Conservation (phyloP, 2,329 filamentous ascomycete species). For the Onygenales sp. region DNA sequence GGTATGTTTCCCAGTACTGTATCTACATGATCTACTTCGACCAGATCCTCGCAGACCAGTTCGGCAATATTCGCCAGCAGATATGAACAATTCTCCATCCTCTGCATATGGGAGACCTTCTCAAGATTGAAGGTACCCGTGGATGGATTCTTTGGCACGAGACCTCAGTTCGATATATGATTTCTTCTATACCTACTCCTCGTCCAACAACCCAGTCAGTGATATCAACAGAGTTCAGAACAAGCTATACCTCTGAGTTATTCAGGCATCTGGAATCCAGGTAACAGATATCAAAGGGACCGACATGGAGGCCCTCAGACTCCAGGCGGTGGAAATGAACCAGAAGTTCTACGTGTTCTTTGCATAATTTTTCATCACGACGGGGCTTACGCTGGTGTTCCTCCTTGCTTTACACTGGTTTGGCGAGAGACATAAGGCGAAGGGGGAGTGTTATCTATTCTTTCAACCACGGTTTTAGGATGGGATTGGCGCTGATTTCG, state of each 20-base stretch:
- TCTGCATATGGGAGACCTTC: conserved; percentile 53
- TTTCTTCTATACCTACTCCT: neutral
- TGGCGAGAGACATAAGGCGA: conserved; percentile 13
- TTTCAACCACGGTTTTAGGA: conserved; percentile 4
- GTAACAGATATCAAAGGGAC: neutral
- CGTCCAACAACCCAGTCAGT: too few species aligned
- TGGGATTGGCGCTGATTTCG: conserved; percentile 6
- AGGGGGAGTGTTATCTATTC: conserved; percentile 12
- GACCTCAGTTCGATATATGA: conserved; percentile 7
- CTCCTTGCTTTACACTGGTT: conserved; percentile 25
- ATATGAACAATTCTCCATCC: conserved; percentile 44
- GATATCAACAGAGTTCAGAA: too few species aligned
- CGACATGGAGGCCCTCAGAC: neutral
- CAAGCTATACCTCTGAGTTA: conserved; percentile 6
- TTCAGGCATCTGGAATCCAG: conserved; percentile 9
- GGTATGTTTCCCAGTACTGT: conserved; percentile 31
- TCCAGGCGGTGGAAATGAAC: conserved; percentile 20
- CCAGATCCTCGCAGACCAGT: too few species aligned
- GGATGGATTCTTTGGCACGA: conserved; percentile 34
- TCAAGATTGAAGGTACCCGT: conserved; percentile 53
- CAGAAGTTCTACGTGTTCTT: conserved; percentile 17
- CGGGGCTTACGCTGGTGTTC: conserved; percentile 25
- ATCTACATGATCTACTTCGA: conserved; percentile 55
- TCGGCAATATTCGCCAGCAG: conserved; percentile 52
- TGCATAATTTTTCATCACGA: conserved; percentile 30